Evolutionary conservation across 371 early-diverging fungal species (phyloP).

Genomic region (Fennellomyces sp.): DNA sequence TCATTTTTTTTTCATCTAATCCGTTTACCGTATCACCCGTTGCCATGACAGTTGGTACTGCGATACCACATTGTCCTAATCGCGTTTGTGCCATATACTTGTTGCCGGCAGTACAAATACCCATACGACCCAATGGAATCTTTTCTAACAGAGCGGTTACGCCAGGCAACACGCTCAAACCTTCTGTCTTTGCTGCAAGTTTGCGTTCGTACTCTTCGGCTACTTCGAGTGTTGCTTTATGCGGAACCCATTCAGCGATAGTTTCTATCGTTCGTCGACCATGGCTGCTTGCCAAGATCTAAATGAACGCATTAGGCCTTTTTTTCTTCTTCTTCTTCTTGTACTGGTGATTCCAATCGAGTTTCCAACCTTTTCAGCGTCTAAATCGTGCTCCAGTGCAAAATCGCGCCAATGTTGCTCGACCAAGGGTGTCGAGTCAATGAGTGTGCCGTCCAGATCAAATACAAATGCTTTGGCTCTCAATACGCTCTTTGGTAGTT

Average conservation of each 20-base stretch:
- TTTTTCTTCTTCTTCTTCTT: neutral
- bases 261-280: slow-evolving; percentile 53
- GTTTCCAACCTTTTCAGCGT: slow-evolving; percentile 37
- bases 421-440: slow-evolving; percentile 51
- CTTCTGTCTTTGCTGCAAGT: slow-evolving; percentile 35
- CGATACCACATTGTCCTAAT: slow-evolving; percentile 34
- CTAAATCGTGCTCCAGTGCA: slow-evolving; percentile 40
- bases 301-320: no score
- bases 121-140: slow-evolving; percentile 28
- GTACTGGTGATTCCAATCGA: neutral
- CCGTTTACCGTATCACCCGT: slow-evolving; percentile 44
- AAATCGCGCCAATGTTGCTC: slow-evolving; percentile 43
- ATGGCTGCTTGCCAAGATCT: slow-evolving; percentile 42
- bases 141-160: slow-evolving; percentile 25
- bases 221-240: slow-evolving; percentile 33
- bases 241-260: slow-evolving; percentile 36
- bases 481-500: slow-evolving; percentile 5
- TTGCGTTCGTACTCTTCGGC: slow-evolving; percentile 34
- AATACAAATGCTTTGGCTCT: slow-evolving; percentile 35
- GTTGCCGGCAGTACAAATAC: slow-evolving; percentile 43
- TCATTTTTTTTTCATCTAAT: neutral
- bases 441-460: slow-evolving; percentile 53
- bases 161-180: slow-evolving; percentile 36
- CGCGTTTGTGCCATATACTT: slow-evolving; percentile 36
- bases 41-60: slow-evolving; percentile 29